phyloP scores from a whole-genome alignment of 2,329 filamentous ascomycete species.

The Colletotrichum abscissum region DNA sequence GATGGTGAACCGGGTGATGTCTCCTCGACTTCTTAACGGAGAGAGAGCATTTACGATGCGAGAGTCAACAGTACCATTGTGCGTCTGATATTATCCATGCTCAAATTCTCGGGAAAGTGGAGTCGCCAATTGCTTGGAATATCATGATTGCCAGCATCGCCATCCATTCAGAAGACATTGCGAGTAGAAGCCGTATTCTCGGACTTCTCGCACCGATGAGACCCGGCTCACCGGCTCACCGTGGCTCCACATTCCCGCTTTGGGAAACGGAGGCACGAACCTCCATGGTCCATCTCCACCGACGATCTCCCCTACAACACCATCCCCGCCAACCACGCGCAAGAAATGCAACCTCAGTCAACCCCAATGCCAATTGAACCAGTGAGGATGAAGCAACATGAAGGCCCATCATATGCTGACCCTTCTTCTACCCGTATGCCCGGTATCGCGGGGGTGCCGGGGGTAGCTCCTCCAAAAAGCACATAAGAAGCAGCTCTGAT shows the following conservation, averaged over 20 bases:
- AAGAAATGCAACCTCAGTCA: background rate
- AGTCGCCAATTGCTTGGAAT: too few relatives aligned
- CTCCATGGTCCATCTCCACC: constrained; percentile 23
- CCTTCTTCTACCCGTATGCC: background rate
- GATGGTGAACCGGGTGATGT: background rate
- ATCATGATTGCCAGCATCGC: background rate
- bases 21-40: background rate
- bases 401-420: background rate
- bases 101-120: too few relatives aligned
- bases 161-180: too few relatives aligned
- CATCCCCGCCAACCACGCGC: constrained; percentile 24
- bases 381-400: background rate
- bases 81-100: too few relatives aligned
- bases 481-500: background rate
- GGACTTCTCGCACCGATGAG: background rate
- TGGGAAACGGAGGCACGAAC: constrained; percentile 29
- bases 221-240: constrained; percentile 7
- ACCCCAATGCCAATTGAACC: background rate
- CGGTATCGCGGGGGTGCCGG: background rate
- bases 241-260: constrained; percentile 25
- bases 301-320: background rate
- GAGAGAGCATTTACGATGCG: background rate
- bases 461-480: background rate
- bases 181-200: background rate
- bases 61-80: too few relatives aligned